These are phyloP conservation scores for Penicillium macrosclerotiorum DNA, from an alignment of 495 filamentous ascomycete genomes.

Conservation along the genomic window DNA sequence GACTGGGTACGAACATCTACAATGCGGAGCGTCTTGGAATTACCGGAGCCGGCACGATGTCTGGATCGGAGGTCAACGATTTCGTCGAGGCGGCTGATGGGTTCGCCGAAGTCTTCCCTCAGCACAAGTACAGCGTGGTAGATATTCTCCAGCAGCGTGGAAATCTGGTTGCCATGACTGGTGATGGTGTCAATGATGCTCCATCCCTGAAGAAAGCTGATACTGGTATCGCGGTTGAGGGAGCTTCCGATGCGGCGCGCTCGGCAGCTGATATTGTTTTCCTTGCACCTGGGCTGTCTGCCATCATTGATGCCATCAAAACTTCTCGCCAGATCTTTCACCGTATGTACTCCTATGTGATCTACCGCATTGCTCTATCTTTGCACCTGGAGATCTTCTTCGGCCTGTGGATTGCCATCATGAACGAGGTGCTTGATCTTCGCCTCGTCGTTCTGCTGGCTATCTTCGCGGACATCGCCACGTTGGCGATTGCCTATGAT, in stretches of 20 bases:
- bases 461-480: conserved; percentile 93
- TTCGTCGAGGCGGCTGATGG: conserved; percentile 95
- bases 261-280: conserved; percentile 95
- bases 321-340: conserved; percentile 95
- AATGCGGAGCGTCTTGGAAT: conserved; percentile 85
- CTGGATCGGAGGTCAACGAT: conserved; percentile 88
- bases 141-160: conserved; percentile 94
- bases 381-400: conserved; percentile 88
- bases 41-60: conserved; percentile 84
- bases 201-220: conserved; percentile 96
- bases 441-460: conserved; percentile 89
- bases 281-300: conserved; percentile 83
- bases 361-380: conserved; percentile 92
- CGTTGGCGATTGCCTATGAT: conserved; percentile 90
- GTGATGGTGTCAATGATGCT: conserved; percentile 97
- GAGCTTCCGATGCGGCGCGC: conserved; percentile 87
- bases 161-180: conserved; percentile 96
- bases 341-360: conserved; percentile 95
- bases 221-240: conserved; percentile 83
- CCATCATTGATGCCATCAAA: conserved; percentile 91
- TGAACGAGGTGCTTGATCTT: conserved; percentile 80
- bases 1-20: conserved; percentile 91
- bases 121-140: conserved; percentile 97
- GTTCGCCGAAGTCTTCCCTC: conserved; percentile 91
- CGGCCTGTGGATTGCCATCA: conserved; percentile 84